phyloP scores from a whole-genome alignment of 2,329 filamentous ascomycete genomes.

The Ophiocordyceps camponoti-saundersi region DNA sequence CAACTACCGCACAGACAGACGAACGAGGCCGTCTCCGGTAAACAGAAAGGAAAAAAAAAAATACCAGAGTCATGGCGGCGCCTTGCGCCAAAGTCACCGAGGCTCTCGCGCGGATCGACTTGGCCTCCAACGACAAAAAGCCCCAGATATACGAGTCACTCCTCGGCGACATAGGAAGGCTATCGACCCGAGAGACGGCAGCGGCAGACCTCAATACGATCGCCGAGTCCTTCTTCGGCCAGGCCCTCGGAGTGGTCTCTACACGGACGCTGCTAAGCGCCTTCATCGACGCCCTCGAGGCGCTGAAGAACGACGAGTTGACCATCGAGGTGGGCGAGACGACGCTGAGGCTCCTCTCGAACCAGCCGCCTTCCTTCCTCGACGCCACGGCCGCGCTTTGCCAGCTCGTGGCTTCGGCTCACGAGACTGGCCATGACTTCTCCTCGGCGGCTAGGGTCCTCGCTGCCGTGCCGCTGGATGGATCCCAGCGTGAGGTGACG shows the following conservation, averaged over 20 bases:
- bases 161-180: constrained; percentile 22
- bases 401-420: constrained; percentile 65
- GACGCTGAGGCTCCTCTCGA: constrained; percentile 48
- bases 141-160: constrained; percentile 28
- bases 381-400: constrained; percentile 71
- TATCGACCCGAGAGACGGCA: constrained; percentile 21
- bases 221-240: constrained; percentile 47
- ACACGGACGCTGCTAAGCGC: constrained; percentile 51
- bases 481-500: constrained; percentile 67
- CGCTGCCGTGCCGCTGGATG: constrained; percentile 74
- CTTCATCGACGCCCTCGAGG: constrained; percentile 47
- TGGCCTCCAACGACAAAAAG: constrained; percentile 23
- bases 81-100: constrained; percentile 22
- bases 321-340: constrained; percentile 63
- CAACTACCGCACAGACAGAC: neutral
- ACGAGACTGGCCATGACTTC: constrained; percentile 72
- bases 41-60: neutral
- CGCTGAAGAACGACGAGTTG: constrained; percentile 42
- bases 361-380: constrained; percentile 51
- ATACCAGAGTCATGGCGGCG: constrained; percentile 8
- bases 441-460: constrained; percentile 60
- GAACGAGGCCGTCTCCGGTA: too few species aligned
- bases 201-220: constrained; percentile 48
- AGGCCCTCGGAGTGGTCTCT: constrained; percentile 59
- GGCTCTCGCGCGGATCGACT: constrained; percentile 24